phyloP scores from a whole-genome alignment of 306 rosid species.

The Prinsepia uniflora region DNA sequence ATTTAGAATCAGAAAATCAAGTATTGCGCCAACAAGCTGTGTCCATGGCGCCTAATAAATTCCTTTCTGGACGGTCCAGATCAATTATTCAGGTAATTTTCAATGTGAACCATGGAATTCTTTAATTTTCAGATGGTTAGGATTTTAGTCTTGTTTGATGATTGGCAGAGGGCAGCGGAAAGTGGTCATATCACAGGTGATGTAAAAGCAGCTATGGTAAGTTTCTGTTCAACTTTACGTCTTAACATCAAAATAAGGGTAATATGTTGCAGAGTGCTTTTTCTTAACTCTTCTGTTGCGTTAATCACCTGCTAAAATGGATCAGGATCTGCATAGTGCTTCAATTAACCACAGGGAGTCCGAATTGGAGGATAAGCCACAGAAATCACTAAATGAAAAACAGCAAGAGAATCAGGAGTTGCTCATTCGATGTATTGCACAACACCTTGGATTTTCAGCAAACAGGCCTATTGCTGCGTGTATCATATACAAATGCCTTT shows the following conservation, averaged over 20 bases:
- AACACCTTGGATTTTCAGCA: constrained; percentile 86
- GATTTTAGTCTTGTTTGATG: constrained; percentile 30
- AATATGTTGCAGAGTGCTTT: neutral
- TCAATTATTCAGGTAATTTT: constrained; percentile 67
- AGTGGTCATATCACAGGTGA: constrained; percentile 63
- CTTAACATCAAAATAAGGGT: neutral
- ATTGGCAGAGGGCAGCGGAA: constrained; percentile 65
- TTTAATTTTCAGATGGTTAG: constrained; percentile 15
- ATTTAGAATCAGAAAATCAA: constrained; percentile 81
- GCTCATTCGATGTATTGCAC: constrained; percentile 75
- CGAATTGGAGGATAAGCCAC: constrained; percentile 94
- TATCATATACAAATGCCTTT: constrained; percentile 92
- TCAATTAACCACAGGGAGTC: constrained; percentile 70
- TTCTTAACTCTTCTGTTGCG: constrained; percentile 16
- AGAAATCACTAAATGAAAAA: constrained; percentile 94
- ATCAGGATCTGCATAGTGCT: constrained; percentile 65
- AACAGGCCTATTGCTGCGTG: constrained; percentile 94
- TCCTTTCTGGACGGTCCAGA: constrained; percentile 76
- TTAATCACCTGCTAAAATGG: constrained; percentile 20
- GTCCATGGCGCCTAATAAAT: constrained; percentile 85
- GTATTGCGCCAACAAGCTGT: constrained; percentile 90
- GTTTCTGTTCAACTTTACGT: constrained; percentile 21
- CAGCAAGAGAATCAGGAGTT: constrained; percentile 99
- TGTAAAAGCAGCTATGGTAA: constrained; percentile 56
- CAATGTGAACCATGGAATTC: constrained; percentile 14